Base-by-base conservation (phyloP, 1,284 basidiomycete genomes). In the Cronartium quercuum region DNA sequence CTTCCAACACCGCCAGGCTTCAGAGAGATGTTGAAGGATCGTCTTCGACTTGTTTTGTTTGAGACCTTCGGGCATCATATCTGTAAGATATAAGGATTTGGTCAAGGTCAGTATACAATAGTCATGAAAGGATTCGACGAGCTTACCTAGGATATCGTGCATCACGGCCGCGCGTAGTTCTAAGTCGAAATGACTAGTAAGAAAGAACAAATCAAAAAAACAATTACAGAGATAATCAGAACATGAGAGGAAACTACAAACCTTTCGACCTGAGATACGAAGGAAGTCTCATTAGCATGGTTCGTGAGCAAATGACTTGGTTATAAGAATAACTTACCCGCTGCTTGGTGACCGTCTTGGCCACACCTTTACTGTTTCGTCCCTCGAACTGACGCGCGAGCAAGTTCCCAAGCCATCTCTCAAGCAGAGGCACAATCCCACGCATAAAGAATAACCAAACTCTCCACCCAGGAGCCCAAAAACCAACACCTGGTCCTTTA, bases 391-490 rank as follows among this genome's bases (percentile, higher is more conserved):
- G 95, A 83, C 96, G 89, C 55, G 96, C 96, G 66, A 99, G 89
- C 79, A 98, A 84, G 82, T 99, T 99, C 42, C 96, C 94, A 58
- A 99, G 88, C 92, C 96, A 99, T 83, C 94, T 86, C 82, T 98
- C 95, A 12, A 99, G 88, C 6, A 99, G 86, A 13, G 96, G 96
- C 0, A 98, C 94, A 79, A 99, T 98, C 76, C 96, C 96, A 68
- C 96, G 89, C 89, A 98, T 91, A 86, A 98, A 98, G 86, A 98
- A 98, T 77, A 98, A 85, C 96, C 96, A 99, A 6, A 99, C 96
- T 68, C 96, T 88, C 96, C 96, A 98, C 41, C 95, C 96, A 21
- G 96, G 96, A 68, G 94, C 94, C 96, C 96, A 99, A 86, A 98
- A 98, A 76, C 96, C 96, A 79, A 93, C 94, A 82, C 96, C 96